Base-by-base conservation (phyloP, 257 asterid species). In the Solanum etuberosum region DNA sequence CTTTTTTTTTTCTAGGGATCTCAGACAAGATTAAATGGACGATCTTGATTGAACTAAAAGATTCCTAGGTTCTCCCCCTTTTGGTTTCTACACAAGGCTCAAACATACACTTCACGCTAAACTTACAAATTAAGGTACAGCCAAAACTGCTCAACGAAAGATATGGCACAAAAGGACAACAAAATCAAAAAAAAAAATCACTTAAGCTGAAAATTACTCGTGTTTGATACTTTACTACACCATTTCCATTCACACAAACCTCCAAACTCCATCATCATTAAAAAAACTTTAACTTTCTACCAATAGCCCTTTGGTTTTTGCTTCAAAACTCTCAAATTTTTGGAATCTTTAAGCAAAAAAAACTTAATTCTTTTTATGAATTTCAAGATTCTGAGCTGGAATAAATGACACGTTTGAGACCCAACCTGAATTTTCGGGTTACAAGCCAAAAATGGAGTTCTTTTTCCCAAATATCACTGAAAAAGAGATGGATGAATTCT, bases 71-170 rank as follows among this genome's bases (percentile, higher is more conserved):
- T 23, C 42, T 27, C 13, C 42, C 42, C 18, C 43, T 84, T 84
- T 63, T 65, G 31, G 51, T 84, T 15, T 59, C 76, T 85, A 63
- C 31, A 43, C 35, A 85, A 86, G 92, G 90, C 88, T 90, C 81
- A 83, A 68, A 88, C 86, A 86, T 84, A 89, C 91, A 90, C 90
- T 86, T 91, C 87, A 25, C 68, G 83, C 86, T 83, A 59, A 88
- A 88, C 92, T 90, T 88, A 86, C 68, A 88, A 78, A 70, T 88
- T 80, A 89, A 86, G 92, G 91, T 90, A 90, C 84, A 89, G 94
- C 94, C 96, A 93, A 93, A 95, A 90, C 88, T 90, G 92, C 93
- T 92, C 89, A 94, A 95, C 93, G 38, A 89, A 93, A 95, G 93
- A 92, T 88, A 90, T 83, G 92, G 90, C 85, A 87, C 90, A 23